Conservation (phyloP, 148 eudicot genomes). For the Rheum nobile region DNA sequence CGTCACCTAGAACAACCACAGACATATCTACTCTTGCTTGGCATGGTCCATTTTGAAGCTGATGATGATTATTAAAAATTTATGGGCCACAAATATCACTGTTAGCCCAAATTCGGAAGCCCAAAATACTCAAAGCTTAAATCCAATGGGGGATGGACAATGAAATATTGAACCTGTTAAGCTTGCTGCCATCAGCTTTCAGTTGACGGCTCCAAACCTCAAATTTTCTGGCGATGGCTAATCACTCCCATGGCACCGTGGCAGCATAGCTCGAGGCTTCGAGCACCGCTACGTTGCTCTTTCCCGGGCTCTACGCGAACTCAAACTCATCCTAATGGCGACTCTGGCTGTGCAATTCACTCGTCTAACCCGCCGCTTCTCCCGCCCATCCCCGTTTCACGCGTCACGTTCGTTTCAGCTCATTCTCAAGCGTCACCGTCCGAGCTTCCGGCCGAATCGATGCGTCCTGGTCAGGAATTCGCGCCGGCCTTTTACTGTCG, state of each 20-base stretch:
- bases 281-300: not conserved
- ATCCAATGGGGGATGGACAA: too few species aligned
- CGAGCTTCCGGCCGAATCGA: conserved; percentile 17
- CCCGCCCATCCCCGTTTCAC: conserved; percentile 14
- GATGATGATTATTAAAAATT: too few species aligned
- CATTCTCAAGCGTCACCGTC: conserved; percentile 14
- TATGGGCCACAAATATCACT: too few species aligned
- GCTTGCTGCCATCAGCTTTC: not conserved
- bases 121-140: too few species aligned
- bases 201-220: conserved; percentile 1
- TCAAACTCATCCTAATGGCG: conserved; percentile 13
- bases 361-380: conserved; percentile 24
- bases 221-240: not conserved
- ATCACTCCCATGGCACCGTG: conserved; percentile 1
- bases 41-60: too few species aligned
- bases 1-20: too few species aligned
- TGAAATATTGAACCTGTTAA: too few species aligned
- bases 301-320: not conserved
- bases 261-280: conserved; percentile 2
- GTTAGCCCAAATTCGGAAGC: too few species aligned
- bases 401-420: conserved; percentile 14
- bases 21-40: too few species aligned
- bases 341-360: conserved; percentile 18
- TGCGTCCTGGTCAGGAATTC: conserved; percentile 8
- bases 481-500: conserved; percentile 15